Conservation (phyloP, 352 stramenopile species). For the Stephanocyclus meneghinianus region DNA sequence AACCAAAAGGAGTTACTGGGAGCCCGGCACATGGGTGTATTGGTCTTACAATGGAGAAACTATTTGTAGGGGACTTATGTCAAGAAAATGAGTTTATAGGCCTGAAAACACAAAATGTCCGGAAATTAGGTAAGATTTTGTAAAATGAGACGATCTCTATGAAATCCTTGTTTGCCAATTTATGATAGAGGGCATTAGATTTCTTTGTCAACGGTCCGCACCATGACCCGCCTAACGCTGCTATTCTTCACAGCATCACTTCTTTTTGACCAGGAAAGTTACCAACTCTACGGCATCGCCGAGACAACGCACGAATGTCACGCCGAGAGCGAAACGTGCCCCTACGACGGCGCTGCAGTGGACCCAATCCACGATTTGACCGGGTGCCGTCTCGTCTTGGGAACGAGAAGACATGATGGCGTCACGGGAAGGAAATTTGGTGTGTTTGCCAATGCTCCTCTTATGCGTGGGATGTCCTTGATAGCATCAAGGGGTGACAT, state of each 20-base stretch:
- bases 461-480: conserved; percentile 6
- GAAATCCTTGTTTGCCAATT: too few species aligned
- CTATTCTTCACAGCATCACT: neutral
- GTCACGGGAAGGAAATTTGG: conserved; percentile 1
- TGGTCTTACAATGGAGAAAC: too few species aligned
- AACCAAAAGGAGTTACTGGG: too few species aligned
- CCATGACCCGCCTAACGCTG: too few species aligned
- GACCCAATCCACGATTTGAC: neutral
- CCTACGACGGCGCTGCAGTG: neutral
- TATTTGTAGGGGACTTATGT: too few species aligned
- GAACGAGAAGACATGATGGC: neutral
- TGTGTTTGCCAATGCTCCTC: neutral
- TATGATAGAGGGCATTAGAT: too few species aligned
- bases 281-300: neutral
- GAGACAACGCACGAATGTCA: neutral
- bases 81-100: too few species aligned
- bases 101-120: too few species aligned
- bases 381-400: neutral
- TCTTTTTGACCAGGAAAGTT: neutral
- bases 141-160: too few species aligned
- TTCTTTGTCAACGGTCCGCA: too few species aligned
- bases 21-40: too few species aligned
- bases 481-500: neutral
- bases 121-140: too few species aligned
- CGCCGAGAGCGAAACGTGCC: neutral